Base-by-base conservation (phyloP, 352 stramenopile genomes). In the Aphanomyces euteiches region DNA sequence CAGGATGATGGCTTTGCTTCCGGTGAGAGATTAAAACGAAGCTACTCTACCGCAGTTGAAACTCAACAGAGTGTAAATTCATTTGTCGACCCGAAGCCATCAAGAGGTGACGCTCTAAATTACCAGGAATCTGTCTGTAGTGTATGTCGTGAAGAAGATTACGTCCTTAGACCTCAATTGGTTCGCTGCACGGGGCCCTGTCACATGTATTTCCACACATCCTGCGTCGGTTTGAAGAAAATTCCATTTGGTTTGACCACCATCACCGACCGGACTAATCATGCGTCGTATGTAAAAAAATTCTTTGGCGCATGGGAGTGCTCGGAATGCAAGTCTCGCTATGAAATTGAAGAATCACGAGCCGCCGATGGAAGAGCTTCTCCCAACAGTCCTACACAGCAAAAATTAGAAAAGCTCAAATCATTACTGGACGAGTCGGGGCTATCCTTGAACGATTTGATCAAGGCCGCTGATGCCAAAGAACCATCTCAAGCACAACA, bases 171-270 rank as follows among this genome's bases (percentile, higher is more conserved):
- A 1, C 77, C 86, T 4, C 86, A 94, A 67, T 72, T 94, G 53
- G 82, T 94, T 0, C 71, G 56, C 1, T 94, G 86, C 72, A 77
- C 64, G 2, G 83, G 80, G 0, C 41, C 58, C 7, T 94, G 86
- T 21, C 69, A 69, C 17, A 77, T 73, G 10, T 81, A 78, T 45
- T 94, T 89, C 47, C 86, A 94, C 70, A 92, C 86, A 12, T 88
- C 74, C 6, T 94, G 86, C 59, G 86, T 87, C 17, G 86, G 84
- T 1, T 57, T 92, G 12, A 85, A 84, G 54, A 89, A 89, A 57
- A 91, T 94, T 38, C 86, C 84, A 6, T 94, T 94, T 54, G 85
- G 86, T 1, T 71, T 94, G 47, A 92, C 83, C n/a, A 94, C 85
- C 2, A 76, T 91, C 57, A 92, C 81, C 65, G 86, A 94, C 64